Percentiles rank a stretch among this genome's conserved stretches.
Evolutionary conservation across 2,329 filamentous ascomycete species (phyloP).

Genomic region (Ilyonectria destructans): DNA sequence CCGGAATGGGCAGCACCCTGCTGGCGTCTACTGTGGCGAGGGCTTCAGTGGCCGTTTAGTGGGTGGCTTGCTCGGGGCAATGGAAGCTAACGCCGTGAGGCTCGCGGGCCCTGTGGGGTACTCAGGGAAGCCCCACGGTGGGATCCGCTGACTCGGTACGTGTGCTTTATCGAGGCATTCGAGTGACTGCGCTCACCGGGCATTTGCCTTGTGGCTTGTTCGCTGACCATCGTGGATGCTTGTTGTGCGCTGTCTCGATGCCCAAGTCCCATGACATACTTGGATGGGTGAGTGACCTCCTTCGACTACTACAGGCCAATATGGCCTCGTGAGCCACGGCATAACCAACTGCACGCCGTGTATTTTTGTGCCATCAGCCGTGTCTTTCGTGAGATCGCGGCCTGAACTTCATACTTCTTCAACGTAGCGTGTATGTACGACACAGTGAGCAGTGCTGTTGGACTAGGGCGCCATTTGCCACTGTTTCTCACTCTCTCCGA

Average conservation of each 20-base stretch:
- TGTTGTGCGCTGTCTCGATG: not conserved
- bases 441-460: not conserved
- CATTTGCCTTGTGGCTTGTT: not conserved
- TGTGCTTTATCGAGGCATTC: not conserved
- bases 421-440: too few species aligned
- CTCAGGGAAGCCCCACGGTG: conserved; percentile 13
- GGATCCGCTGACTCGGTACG: conserved; percentile 27
- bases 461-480: not conserved
- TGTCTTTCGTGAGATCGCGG: conserved; percentile 5
- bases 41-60: conserved; percentile 18
- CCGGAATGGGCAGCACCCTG: conserved; percentile 20
- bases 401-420: too few species aligned
- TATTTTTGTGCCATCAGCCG: not conserved
- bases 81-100: conserved; percentile 43
- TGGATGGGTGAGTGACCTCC: not conserved
- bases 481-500: not conserved
- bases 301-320: not conserved
- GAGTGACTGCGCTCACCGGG: not conserved
- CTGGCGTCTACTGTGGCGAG: conserved; percentile 10
- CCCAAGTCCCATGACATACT: not conserved
- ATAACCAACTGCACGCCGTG: not conserved
- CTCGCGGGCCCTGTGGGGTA: conserved; percentile 26
- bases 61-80: conserved; percentile 41
- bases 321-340: not conserved
- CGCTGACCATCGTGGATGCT: not conserved